Conservation (phyloP, 2,329 filamentous ascomycete species). For the Magnaporthiopsis incrustans region DNA sequence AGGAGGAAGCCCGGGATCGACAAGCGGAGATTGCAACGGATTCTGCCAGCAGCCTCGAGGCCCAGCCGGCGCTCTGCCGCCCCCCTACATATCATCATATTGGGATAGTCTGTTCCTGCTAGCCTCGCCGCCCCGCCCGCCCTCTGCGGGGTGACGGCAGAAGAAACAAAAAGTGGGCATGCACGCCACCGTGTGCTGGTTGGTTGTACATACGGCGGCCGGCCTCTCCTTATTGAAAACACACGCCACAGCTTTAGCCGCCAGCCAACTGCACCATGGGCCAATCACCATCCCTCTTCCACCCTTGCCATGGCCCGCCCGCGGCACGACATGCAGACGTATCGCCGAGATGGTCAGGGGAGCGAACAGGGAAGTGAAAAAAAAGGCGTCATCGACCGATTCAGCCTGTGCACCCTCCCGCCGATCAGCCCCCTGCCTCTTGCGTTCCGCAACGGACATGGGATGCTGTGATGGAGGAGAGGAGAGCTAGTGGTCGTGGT, state of each 20-base stretch:
- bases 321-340: not conserved
- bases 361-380: not conserved
- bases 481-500: no score
- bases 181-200: not conserved
- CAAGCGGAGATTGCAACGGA: not conserved
- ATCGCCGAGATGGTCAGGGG: not conserved
- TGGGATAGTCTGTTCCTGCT: not conserved
- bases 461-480: not conserved
- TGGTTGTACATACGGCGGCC: not conserved
- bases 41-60: not conserved
- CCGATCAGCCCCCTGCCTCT: not conserved
- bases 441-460: not conserved
- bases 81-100: not conserved
- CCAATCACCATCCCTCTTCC: not conserved
- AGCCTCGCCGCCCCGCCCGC: no score
- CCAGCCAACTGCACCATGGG: not conserved
- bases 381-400: not conserved
- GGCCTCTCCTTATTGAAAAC: not conserved
- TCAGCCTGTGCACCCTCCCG: not conserved
- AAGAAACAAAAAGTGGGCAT: not conserved
- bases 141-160: not conserved
- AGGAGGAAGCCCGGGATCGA: not conserved
- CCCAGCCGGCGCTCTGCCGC: not conserved
- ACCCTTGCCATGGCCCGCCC: not conserved
- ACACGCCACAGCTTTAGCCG: not conserved